Base-by-base conservation (phyloP, 2,329 filamentous ascomycete species). In the Madurella mycetomatis region DNA sequence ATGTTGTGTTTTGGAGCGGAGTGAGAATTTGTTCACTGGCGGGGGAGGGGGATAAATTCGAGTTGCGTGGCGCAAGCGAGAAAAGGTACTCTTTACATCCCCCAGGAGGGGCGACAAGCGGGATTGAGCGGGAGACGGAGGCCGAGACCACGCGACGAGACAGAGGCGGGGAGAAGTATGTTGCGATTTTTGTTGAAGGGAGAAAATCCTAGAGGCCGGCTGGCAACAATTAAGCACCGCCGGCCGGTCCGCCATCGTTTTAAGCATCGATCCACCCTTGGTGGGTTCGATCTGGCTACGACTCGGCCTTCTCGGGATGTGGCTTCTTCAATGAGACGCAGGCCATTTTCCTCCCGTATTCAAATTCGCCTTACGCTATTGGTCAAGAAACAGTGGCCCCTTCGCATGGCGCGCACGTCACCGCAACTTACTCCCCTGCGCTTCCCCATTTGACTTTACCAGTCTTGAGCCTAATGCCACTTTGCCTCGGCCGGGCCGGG, bases 241-340 rank as follows among this genome's bases (percentile, higher is more conserved):
- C 32, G 30, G 17, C 40, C 39, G 39, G 47, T 25, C 49, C 49
- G 31, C 46, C 48, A 40, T 48, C 25, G 51, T 46, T 47, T 50
- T 49, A 37, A 49, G 41, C 39, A 50, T 30, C 41, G 57, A 41
- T 51, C 59, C 57, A 62, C 60, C 46, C 30, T 32, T 16, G 19
- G 54, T 60, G 61, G 59, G 30, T 40, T 53, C 53, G 15, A 15
- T 31, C 37, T 53, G 41, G 47, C 41, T 51, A 44, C 25, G 53
- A 49, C 43, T 61, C 58, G 58, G 61, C 44, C 53, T 56, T 45
- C n/a, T 62, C 61, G 61, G 61, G 39, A 59, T 62, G 49, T 62
- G 43, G 43, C 41, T 41, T 46, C 52, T 49, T 55, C 57, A 60
- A 61, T 60, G 31, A 56, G 50, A 51, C 30, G 40, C 56, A 37